Evolutionary conservation across 2,329 filamentous ascomycete genomes (phyloP).

Genomic region (Pezicula neosporulosa): DNA sequence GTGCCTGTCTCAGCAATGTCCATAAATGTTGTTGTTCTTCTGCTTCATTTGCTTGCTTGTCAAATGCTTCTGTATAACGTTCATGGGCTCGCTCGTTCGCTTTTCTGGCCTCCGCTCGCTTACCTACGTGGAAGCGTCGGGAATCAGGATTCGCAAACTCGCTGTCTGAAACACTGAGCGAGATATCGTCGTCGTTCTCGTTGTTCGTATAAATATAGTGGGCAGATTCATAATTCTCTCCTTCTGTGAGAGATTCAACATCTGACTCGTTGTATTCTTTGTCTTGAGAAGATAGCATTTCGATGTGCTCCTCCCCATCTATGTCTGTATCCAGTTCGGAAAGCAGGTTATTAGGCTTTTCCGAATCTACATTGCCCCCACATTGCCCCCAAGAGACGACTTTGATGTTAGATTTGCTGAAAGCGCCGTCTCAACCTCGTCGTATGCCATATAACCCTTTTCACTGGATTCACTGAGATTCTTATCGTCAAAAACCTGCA

Average conservation of each 20-base stretch:
- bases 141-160: not conserved
- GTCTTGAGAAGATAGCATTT: not conserved
- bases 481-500: conserved; percentile 44
- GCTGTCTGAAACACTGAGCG: not conserved
- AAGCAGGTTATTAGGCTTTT: not conserved
- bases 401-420: conserved; percentile 18
- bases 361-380: conserved; percentile 11
- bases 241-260: not conserved
- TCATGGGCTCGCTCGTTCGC: conserved; percentile 16
- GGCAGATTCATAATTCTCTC: not conserved
- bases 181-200: not conserved
- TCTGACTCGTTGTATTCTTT: not conserved
- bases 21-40: conserved; percentile 25
- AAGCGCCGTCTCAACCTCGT: conserved; percentile 27
- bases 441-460: conserved; percentile 29
- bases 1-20: conserved; percentile 20
- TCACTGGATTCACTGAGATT: conserved; percentile 13
- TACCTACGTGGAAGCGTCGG: not conserved
- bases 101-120: conserved; percentile 1
- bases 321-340: conserved; percentile 1
- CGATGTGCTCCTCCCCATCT: not conserved
- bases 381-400: conserved; percentile 18
- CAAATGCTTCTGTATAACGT: conserved; percentile 20
- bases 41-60: conserved; percentile 16
- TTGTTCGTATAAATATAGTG: not conserved